Conservation (phyloP, 2,329 filamentous ascomycete genomes). For the Arthroderma uncinatum region DNA sequence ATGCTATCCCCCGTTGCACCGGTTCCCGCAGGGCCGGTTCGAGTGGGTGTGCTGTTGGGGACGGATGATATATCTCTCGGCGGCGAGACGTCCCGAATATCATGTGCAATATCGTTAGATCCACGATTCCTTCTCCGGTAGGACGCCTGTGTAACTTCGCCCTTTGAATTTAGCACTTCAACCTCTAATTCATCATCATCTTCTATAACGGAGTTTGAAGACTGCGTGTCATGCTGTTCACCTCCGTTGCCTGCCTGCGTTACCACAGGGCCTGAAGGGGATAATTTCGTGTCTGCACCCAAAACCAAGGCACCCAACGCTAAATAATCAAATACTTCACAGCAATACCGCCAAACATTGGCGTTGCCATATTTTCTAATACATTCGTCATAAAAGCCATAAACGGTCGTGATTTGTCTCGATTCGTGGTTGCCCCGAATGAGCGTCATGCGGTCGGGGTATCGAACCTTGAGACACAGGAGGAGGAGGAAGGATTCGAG, state of each 20-base stretch:
- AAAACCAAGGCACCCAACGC: slow-evolving; percentile 97
- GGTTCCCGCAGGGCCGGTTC: slow-evolving; percentile 65
- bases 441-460: slow-evolving; percentile 86
- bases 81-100: slow-evolving; percentile 30
- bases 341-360: slow-evolving; percentile 99
- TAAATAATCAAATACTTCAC: slow-evolving; percentile 98
- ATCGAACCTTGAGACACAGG: slow-evolving; percentile 92
- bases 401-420: slow-evolving; percentile 92
- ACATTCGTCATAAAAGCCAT: slow-evolving; percentile 98
- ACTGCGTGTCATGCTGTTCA: slow-evolving; percentile 24
- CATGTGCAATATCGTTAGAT: slow-evolving; percentile 26
- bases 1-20: slow-evolving; percentile 61
- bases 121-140: slow-evolving; percentile 26
- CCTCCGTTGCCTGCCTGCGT: slow-evolving; percentile 23
- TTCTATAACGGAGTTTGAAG: slow-evolving; percentile 35
- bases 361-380: slow-evolving; percentile 96
- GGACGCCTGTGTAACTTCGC: slow-evolving; percentile 57
- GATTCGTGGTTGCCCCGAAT: slow-evolving; percentile 98
- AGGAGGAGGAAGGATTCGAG: slow-evolving; percentile 97
- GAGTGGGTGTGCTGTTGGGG: slow-evolving; percentile 33
- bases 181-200: slow-evolving; percentile 72
- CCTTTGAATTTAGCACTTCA: slow-evolving; percentile 78
- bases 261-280: slow-evolving; percentile 46
- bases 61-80: slow-evolving; percentile 35
- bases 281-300: slow-evolving; percentile 60